These are phyloP conservation scores for Immersiporthe knoxdaviesiana DNA, from an alignment of 2,329 filamentous ascomycete species.

Conservation along the genomic window DNA sequence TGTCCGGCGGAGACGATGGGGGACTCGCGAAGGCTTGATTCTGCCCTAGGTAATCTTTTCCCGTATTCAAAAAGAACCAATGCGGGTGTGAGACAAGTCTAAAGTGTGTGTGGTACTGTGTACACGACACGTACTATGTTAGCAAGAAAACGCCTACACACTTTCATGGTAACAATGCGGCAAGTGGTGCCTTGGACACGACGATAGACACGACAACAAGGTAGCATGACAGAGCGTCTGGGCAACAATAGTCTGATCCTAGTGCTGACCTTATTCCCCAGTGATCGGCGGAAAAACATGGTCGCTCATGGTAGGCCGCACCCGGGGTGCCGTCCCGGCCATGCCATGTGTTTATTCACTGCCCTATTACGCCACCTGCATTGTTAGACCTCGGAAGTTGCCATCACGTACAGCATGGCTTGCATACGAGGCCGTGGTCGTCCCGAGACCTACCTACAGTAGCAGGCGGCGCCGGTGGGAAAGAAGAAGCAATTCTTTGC, in stretches of 20 bases:
- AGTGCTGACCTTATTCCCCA: slow-evolving; percentile 5
- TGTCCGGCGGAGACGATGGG: neutral
- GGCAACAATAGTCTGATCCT: slow-evolving; percentile 11
- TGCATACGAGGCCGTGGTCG: slow-evolving; percentile 6
- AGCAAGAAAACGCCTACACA: neutral
- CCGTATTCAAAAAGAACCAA: neutral
- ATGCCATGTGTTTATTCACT: neutral
- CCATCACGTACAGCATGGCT: slow-evolving; percentile 1
- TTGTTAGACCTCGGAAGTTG: slow-evolving; percentile 1
- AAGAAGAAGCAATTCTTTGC: neutral
- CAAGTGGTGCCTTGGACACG: neutral
- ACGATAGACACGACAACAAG: neutral
- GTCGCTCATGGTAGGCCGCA: neutral
- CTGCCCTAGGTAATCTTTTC: neutral
- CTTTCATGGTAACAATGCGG: neutral
- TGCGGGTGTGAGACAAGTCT: neutral
- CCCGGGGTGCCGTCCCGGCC: neutral
- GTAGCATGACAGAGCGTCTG: slow-evolving; percentile 6
- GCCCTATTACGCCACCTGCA: slow-evolving; percentile 4
- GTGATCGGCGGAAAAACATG: neutral
- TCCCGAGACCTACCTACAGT: neutral
- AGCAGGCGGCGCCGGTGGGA: neutral
- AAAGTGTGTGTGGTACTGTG: neutral
- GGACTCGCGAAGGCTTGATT: neutral
- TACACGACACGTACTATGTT: neutral